These are phyloP conservation scores for Warburgia ugandensis DNA, from an alignment of 164 flowering plant genomes.

Conservation along the genomic window DNA sequence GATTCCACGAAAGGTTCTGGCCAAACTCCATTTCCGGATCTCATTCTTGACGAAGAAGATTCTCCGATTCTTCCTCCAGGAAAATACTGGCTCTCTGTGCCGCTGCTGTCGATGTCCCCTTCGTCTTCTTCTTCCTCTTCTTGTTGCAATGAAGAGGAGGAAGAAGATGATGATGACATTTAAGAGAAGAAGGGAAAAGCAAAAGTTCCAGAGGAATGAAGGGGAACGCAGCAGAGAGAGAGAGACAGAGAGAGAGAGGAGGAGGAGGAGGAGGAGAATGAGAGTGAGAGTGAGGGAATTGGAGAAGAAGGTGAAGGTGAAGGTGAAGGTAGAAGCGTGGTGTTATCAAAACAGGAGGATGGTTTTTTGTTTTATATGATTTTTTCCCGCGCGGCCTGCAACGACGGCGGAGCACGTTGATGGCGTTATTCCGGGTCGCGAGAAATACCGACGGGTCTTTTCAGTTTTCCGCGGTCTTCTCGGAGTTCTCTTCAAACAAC, in stretches of 20 bases:
- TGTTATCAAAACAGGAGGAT: background rate
- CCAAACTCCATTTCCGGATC: slow-evolving; percentile 53
- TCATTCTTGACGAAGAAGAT: slow-evolving; percentile 45
- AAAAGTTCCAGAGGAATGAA: background rate
- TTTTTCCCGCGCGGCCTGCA: slow-evolving; percentile 26
- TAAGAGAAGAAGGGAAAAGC: background rate
- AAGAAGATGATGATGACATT: slow-evolving; percentile 26
- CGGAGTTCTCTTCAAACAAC: too few species aligned
- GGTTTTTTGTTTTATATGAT: background rate
- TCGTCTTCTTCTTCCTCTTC: slow-evolving; percentile 6
- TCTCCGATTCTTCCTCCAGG: slow-evolving; percentile 29
- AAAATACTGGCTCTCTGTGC: background rate
- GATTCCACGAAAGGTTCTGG: slow-evolving; percentile 85
- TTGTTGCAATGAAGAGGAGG: slow-evolving; percentile 16
- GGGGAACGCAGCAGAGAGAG: background rate
- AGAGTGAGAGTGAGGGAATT: background rate
- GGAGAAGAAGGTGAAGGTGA: background rate
- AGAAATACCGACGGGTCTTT: background rate
- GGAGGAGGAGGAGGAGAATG: background rate
- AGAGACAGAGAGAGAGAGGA: background rate
- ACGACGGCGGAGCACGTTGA: slow-evolving; percentile 33
- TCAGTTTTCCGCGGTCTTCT: slow-evolving; percentile 18
- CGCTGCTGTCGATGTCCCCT: background rate
- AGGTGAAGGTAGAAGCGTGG: background rate
- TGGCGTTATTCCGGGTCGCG: background rate